Conservation (phyloP, 495 filamentous ascomycete species). For the Penicillium goetzii region DNA sequence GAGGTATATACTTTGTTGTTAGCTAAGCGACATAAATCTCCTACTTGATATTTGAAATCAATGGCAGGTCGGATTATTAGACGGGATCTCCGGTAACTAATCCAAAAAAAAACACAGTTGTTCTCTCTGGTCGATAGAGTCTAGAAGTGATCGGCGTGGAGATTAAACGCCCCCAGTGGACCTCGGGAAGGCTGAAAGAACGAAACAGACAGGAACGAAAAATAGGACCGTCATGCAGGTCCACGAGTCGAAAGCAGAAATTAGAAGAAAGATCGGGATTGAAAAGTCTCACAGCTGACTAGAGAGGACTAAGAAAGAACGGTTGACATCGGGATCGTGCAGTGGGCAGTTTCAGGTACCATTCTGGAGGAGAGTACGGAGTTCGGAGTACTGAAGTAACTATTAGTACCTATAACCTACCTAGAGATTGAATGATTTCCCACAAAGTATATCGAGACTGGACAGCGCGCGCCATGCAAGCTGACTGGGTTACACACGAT, state of each 20-base stretch:
- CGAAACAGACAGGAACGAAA: background rate
- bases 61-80: conserved; percentile 14
- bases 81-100: conserved; percentile 7
- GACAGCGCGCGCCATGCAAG: conserved; percentile 17
- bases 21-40: background rate
- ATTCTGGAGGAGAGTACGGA: background rate
- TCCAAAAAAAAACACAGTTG: background rate
- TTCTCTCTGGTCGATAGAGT: conserved; percentile 2
- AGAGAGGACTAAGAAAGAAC: conserved; percentile 7
- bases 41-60: background rate
- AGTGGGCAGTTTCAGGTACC: conserved; percentile 36
- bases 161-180: conserved; percentile 15
- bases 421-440: conserved; percentile 31
- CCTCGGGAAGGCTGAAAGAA: conserved; percentile 16
- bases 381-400: no score
- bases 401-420: no score
- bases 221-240: conserved; percentile 2
- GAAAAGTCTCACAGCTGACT: background rate
- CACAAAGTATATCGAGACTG: conserved; percentile 32
- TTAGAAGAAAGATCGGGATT: background rate
- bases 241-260: background rate
- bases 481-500: conserved; percentile 12
- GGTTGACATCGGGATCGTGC: conserved; percentile 26
- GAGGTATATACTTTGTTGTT: background rate
- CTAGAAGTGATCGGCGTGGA: conserved; percentile 13